Base-by-base conservation (phyloP, 2,329 filamentous ascomycete species). In the Periglandula ipomoeae region DNA sequence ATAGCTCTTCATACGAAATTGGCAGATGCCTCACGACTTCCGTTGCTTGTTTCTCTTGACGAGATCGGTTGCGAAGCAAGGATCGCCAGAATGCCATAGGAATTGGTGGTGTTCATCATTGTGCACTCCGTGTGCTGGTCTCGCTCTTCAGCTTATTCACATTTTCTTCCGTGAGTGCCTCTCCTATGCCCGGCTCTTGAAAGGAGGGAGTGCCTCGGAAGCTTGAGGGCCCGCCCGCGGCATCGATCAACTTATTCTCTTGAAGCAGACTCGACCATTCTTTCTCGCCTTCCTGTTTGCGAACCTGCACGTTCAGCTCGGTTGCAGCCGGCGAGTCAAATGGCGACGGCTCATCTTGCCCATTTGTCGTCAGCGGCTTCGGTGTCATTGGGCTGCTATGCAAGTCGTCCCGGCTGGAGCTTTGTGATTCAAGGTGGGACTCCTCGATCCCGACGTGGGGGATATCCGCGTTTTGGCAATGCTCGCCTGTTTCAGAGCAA, bases 101-200 rank as follows among this genome's bases (percentile, higher is more conserved):
- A n/a, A n/a, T n/a, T n/a, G n/a, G n/a, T n/a, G n/a, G 30, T 13
- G 26, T 27, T 7, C 32, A 8, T 46, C 27, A 40, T 9, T 30
- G n/a, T 19, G 26, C 10, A 17, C 13, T 42, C 2, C n/a, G 24
- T 10, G 17, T 50, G 27, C 50, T 41, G 1, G 52, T 66, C 48
- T 71, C 65, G 49, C 61, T 63, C 49, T 67, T 66, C 40, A 78
- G 56, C 52, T 65, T 74, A 32, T 70, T 73, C 42, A 79, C 63
- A 54, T 79, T 79, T 56, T 75, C 75, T 52, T 76, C 71, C 1
- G 76, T 79, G 52, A 79, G 55, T 5, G 69, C 69, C 48, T 76
- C 71, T 3, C 69, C 68, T 7, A 56, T 49, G 10, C 63, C 58
- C 23, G 58, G 51, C 35, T 65, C 67, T 9, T 69, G 61, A 24